Evolutionary conservation across 768 basidiomycete genomes (phyloP).

Genomic region (Lactarius deliciosus): DNA sequence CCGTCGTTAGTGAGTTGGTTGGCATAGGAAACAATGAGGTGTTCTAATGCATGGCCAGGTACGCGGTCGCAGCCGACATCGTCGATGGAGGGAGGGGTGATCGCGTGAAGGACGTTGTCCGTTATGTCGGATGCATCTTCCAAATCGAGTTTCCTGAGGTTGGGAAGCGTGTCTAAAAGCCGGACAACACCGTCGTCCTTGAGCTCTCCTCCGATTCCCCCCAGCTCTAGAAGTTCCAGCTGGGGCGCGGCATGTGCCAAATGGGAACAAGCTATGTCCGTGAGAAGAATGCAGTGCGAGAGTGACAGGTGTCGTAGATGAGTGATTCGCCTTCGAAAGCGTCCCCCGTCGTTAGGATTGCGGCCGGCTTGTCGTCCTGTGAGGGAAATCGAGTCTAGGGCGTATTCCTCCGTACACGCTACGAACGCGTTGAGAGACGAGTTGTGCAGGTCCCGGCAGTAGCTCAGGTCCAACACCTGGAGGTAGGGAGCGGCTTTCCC

Average conservation of each 20-base stretch:
- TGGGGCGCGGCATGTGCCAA: constrained; percentile 67
- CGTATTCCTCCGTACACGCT: constrained; percentile 44
- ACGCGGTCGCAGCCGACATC: constrained; percentile 24
- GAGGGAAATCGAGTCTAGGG: constrained; percentile 49
- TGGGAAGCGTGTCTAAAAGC: constrained; percentile 66
- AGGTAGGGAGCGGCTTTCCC: constrained; percentile 69
- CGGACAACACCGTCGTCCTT: constrained; percentile 72
- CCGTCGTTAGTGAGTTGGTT: constrained; percentile 62
- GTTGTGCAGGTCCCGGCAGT: constrained; percentile 68
- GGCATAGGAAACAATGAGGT: constrained; percentile 69
- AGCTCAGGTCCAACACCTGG: constrained; percentile 80
- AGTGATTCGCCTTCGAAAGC: constrained; percentile 61
- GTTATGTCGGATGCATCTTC: constrained; percentile 78
- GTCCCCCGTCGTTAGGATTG: constrained; percentile 48
- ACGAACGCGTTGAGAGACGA: constrained; percentile 74
- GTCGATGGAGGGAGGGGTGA: constrained; percentile 50
- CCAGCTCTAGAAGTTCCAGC: constrained; percentile 78
- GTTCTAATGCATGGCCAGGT: constrained; percentile 65
- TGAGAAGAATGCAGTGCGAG: constrained; percentile 68
- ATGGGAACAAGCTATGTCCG: constrained; percentile 72
- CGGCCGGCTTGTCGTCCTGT: constrained; percentile 65
- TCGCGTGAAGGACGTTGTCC: constrained; percentile 62
- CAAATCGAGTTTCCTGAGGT: constrained; percentile 76
- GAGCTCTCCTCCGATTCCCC: constrained; percentile 67
- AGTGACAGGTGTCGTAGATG: constrained; percentile 70